Percentiles rank a stretch among this genome's conserved stretches.
phyloP scores from a whole-genome alignment of 495 filamentous ascomycete genomes.

The Tuber magnatum region DNA sequence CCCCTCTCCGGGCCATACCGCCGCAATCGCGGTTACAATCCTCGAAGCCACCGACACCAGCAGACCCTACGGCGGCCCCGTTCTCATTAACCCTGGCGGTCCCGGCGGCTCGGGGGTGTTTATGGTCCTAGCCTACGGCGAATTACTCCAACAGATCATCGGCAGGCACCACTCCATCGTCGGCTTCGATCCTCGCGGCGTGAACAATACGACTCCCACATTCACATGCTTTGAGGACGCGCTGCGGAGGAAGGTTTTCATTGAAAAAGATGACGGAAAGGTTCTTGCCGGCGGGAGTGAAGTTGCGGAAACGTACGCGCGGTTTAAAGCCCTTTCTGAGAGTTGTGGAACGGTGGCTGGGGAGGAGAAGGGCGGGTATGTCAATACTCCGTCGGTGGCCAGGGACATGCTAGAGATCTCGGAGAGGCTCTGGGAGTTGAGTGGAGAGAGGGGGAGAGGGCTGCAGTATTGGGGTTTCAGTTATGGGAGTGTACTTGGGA shows the following conservation, averaged over 20 bases:
- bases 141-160: conserved; percentile 46
- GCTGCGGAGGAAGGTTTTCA: conserved; percentile 15
- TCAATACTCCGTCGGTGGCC: conserved; percentile 33
- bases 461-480: conserved; percentile 53
- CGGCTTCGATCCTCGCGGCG: conserved; percentile 53
- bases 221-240: conserved; percentile 48
- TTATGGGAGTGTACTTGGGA: conserved; percentile 51
- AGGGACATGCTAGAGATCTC: conserved; percentile 37
- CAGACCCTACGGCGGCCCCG: conserved; percentile 43
- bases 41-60: conserved; percentile 45
- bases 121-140: conserved; percentile 42
- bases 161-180: conserved; percentile 49
- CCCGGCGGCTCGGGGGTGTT: conserved; percentile 49
- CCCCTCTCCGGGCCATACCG: conserved; percentile 42
- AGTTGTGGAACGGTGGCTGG: conserved; percentile 13
- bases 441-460: conserved; percentile 43
- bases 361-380: conserved; percentile 17
- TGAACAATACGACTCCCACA: conserved; percentile 49
- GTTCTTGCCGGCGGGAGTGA: conserved; percentile 18
- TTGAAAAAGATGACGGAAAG: conserved; percentile 8
- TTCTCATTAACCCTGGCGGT: conserved; percentile 51
- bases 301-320: conserved; percentile 19
- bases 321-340: conserved; percentile 11
- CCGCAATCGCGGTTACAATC: conserved; percentile 46
- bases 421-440: conserved; percentile 38